Evolutionary conservation across 345 rosid genomes (phyloP).

Genomic region (Camelina laxa): DNA sequence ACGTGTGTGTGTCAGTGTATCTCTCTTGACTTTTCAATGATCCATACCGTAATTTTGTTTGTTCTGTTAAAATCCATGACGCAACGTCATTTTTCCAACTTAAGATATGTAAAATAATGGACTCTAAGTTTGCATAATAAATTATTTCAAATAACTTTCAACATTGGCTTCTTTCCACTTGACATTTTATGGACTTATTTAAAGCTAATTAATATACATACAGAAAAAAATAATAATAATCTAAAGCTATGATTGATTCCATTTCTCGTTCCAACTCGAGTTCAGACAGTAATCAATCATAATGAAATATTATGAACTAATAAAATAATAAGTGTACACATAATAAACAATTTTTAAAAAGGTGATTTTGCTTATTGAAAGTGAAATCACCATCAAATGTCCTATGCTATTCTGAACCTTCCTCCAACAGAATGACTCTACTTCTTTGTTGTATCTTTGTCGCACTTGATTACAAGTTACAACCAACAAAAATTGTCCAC

Average conservation of each 20-base stretch:
- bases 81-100: background rate
- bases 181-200: background rate
- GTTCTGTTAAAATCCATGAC: too few species aligned
- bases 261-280: background rate
- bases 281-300: background rate
- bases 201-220: background rate
- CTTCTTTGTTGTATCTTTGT: background rate
- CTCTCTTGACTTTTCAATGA: constrained; percentile 12
- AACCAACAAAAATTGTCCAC: constrained; percentile 1
- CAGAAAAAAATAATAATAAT: too few species aligned
- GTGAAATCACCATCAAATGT: constrained; percentile 20
- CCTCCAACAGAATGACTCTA: background rate
- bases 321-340: background rate
- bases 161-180: constrained; percentile 40
- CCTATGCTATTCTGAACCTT: constrained; percentile 12
- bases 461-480: background rate
- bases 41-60: constrained; percentile 13
- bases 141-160: constrained; percentile 21
- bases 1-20: background rate
- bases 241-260: constrained; percentile 19
- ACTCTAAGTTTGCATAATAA: background rate
- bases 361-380: constrained; percentile 14
- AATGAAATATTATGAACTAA: background rate
- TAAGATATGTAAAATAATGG: constrained; percentile 12
- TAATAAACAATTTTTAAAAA: background rate